Conservation (phyloP, 495 filamentous ascomycete species). For the Penicillium cinerascens region DNA sequence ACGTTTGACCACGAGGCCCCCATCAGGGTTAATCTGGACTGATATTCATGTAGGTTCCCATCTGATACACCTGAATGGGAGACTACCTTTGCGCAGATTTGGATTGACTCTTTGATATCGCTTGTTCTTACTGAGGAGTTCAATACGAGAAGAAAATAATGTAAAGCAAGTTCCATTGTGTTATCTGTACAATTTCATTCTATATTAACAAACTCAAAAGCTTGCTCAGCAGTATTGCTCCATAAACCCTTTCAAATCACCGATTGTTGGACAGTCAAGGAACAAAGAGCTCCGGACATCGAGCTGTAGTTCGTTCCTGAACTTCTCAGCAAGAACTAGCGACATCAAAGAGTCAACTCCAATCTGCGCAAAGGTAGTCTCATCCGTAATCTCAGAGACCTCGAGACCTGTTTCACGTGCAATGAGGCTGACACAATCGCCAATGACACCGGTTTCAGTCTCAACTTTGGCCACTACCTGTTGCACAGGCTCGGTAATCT, state of each 20-base stretch:
- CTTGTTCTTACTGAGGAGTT: constrained; percentile 39
- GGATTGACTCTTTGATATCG: constrained; percentile 33
- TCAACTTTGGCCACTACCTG: too few species aligned
- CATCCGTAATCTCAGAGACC: constrained; percentile 3
- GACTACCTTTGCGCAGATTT: constrained; percentile 11
- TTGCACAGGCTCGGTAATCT: too few species aligned
- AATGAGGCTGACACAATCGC: constrained; percentile 3
- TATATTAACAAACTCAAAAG: too few species aligned
- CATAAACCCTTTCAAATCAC: constrained; percentile 34
- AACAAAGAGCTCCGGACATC: constrained; percentile 35
- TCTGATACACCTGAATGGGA: background rate
- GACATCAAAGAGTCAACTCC: constrained; percentile 34
- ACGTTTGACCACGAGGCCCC: background rate
- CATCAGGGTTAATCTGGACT: background rate
- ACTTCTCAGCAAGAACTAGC: constrained; percentile 37
- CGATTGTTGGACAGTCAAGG: constrained; percentile 38
- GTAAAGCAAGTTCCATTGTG: too few species aligned
- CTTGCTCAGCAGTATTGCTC: too few species aligned
- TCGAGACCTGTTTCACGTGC: constrained; percentile 11
- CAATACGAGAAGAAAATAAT: too few species aligned
- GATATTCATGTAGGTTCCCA: background rate
- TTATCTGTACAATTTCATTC: too few species aligned
- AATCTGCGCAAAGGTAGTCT: constrained; percentile 10
- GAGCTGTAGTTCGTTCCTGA: constrained; percentile 28
- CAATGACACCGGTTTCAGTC: background rate